A percentile compares a stretch with the other conserved stretches of the same genome.
phyloP scores from a whole-genome alignment of 2,329 filamentous ascomycete genomes.

The Cladosporium sp. region DNA sequence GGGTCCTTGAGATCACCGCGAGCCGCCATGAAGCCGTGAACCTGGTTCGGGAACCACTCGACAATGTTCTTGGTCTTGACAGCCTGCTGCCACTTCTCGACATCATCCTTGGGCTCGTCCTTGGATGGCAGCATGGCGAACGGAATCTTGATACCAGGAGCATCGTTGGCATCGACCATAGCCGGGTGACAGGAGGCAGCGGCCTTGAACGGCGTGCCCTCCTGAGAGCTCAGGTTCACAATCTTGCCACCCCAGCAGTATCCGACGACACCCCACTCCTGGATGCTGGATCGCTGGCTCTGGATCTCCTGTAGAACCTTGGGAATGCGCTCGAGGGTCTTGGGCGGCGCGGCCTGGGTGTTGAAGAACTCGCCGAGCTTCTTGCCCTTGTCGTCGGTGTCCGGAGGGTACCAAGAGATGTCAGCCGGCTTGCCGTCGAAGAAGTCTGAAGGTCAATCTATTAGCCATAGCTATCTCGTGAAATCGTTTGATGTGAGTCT shows the following conservation, averaged over 20 bases:
- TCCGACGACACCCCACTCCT: conserved; percentile 56
- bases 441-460: conserved; percentile 53
- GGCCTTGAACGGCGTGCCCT: conserved; percentile 53
- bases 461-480: background rate
- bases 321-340: conserved; percentile 52
- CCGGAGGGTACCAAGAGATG: conserved; percentile 54
- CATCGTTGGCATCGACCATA: conserved; percentile 57
- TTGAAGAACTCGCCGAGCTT: conserved; percentile 58
- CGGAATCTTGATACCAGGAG: conserved; percentile 51
- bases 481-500: background rate
- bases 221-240: conserved; percentile 48
- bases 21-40: conserved; percentile 34
- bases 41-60: conserved; percentile 46
- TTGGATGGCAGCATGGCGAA: conserved; percentile 53
- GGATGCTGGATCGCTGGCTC: conserved; percentile 42
- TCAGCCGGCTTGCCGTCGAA: conserved; percentile 71
- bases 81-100: conserved; percentile 45
- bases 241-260: conserved; percentile 57
- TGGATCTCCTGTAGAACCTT: conserved; percentile 52
- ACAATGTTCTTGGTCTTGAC: conserved; percentile 41
- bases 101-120: conserved; percentile 52
- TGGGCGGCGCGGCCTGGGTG: conserved; percentile 53
- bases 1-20: conserved; percentile 42
- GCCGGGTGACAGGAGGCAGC: conserved; percentile 55
- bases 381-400: conserved; percentile 55